Base-by-base conservation (phyloP, 805 yeast species). In the Candida broadrunensis region DNA sequence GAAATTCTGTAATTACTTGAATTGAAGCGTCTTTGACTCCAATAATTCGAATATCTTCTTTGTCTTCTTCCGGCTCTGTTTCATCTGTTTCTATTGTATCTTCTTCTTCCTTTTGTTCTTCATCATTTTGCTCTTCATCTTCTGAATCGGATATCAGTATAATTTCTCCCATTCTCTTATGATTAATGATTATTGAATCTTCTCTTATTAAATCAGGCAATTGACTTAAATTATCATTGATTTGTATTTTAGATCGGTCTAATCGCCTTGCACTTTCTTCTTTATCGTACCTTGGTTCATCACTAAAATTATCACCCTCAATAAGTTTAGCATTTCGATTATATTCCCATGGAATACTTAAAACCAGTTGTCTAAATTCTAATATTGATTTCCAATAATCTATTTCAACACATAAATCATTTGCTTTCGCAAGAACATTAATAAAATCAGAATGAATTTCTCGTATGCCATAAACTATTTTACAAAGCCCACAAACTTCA, bases 271-370 rank as follows among this genome's bases (percentile, higher is more conserved):
- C 13, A n/a, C 12, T 14, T 11, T 25, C 34, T 3, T 19, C 17
- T 20, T 21, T 20, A 6, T 38, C 37, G 15, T 15, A 34, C 14
- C 15, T 25, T 3, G 37, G n/a, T 9, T 23, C 24, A 23, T 35
- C 18, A 14, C 23, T 37, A 25, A 17, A n/a, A 25, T 30, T 29
- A 16, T n/a, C 41, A 23, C 24, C 25, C 12, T 23, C 41, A 15
- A 27, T n/a, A 24, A 18, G 12, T 6, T 7, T 24, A 20, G n/a
- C 19, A 15, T 47, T 31, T 9, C 50, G 45, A 2, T 20, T 36
- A 34, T 46, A 55, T 4, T 45, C 48, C 73, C 73, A 68, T 0
- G 63, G 64, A 2, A 14, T 33, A 5, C 21, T 14, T 3, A 67
- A 48, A 4, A 45, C 33, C 12, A 35, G 29, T 5, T 46, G 37